Evolutionary conservation across 805 yeast genomes (phyloP), one percentile per base, ranked within the genome.

Genomic region (Lipomyces chichibuensis): DNA sequence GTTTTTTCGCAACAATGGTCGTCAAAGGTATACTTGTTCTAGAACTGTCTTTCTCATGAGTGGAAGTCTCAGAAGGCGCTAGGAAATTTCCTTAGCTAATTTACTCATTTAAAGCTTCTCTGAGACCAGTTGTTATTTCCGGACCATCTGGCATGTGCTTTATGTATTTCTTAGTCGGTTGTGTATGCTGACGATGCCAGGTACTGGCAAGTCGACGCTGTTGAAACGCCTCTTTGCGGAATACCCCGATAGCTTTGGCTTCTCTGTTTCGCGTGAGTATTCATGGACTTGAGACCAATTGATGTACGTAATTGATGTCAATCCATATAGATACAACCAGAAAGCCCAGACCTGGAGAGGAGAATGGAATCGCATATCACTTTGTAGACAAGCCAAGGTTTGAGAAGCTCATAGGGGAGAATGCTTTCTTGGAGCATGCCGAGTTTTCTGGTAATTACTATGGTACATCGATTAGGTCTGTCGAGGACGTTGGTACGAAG

Each of bases 361-460:
- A 82, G 60, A 83, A 92, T 76, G 98, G 97, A 68, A 84, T 84
- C 73, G 97, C 96, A 76, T 95, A 95, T 84, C 88, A 94, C 80
- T 95, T 94, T 77, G 85, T 85, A 64, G 84, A 89, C 37, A 93
- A 90, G 65, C 95, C 90, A 17, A 85, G 86, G 66, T 95, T 95
- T 85, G 85, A 92, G 80, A 76, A 82, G 72, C 83, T 91, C 79
- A 92, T 95, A 71, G 88, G 83, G 11, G 87, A 87, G 29, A 81
- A 85, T 57, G 89, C 88, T 70, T 95, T 95, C 81, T 88, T 95
- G 72, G 99, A 95, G 80, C 92, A 97, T 95, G 99, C 99, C 3
- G 95, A 92, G 80, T 95, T 95, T 76, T 91, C 97, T 13, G 98
- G 98, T 62, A 95, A 95, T 84, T 93, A 90, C 83, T 95, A 95